Evolutionary conservation across 176 grass and related monocot genomes (phyloP), one percentile per base, ranked within the genome.

Genomic region (Metroxylon sagu): DNA sequence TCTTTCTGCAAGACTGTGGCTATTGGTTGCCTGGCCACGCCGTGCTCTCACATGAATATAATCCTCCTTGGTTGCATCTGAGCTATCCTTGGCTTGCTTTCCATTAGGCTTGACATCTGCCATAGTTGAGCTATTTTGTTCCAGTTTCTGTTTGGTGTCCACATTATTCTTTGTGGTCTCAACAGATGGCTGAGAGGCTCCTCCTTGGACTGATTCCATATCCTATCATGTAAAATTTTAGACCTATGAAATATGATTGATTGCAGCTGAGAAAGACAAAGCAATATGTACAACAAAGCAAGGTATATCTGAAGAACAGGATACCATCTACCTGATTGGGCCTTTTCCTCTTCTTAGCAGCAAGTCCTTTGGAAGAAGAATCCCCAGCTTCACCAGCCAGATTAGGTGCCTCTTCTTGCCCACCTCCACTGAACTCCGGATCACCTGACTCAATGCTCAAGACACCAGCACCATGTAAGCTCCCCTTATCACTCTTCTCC

Each of bases 1-100:
- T 50, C 83, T 85, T 91, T 91, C 87, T 43, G 87, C 87, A 67
- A 91, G 87, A 77, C 87, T 86, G 70, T 91, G 87, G 65, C 82
- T 91, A 48, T 85, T 91, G 7, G 87, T 91, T 66, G 87, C 87
- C 71, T 91, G 87, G 52, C 87, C 87, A 48, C 79, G 68, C 53
- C 82, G 82, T 64, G 87, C 87, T 82, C 87, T 74, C 29, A 91
- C 62, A 79, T 91, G 87, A 77, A 91, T 78, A 29, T 83, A 91
- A 2, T 86, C 87, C 43, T 77, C 65, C 72, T 80, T 86, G 2
- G 48, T 64, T 3, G 29, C 56, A 79, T 71, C 87, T 7, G 72
- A 52, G 56, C 18, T 56, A 66, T 82, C 79, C 48, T 77, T 80
- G 21, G 19, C 29, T 39, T 80, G 68, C 51, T 86, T 80, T n/a